These are phyloP conservation scores for Oligophagozyma castellii DNA, from an alignment of 1,139 yeast genomes.

Conservation along the genomic window DNA sequence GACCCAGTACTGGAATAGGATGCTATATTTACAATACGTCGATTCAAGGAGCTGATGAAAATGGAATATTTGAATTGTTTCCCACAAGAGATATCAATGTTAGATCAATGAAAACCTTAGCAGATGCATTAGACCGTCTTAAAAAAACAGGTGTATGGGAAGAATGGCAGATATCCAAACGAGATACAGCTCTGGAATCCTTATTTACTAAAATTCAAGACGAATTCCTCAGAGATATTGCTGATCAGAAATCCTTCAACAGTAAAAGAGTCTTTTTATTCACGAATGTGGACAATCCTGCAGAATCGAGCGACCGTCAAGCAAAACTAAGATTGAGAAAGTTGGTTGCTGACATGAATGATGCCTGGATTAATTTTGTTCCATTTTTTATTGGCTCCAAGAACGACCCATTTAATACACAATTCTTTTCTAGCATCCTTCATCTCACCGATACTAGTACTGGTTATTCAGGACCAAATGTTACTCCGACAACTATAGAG, in stretches of 20 bases:
- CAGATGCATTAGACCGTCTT: slow-evolving; percentile 27
- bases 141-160: slow-evolving; percentile 9
- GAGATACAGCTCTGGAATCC: slow-evolving; percentile 16
- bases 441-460: slow-evolving; percentile 12
- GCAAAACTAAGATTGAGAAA: slow-evolving; percentile 36
- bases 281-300: slow-evolving; percentile 47
- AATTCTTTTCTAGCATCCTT: slow-evolving; percentile 44
- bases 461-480: slow-evolving; percentile 22
- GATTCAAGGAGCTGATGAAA: slow-evolving; percentile 13
- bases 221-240: slow-evolving; percentile 24
- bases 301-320: slow-evolving; percentile 24
- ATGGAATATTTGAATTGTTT: slow-evolving; percentile 27
- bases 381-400: slow-evolving; percentile 48
- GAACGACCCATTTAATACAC: slow-evolving; percentile 33
- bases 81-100: slow-evolving; percentile 29
- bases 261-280: slow-evolving; percentile 37
- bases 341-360: slow-evolving; percentile 46
- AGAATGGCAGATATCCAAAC: slow-evolving; percentile 14
- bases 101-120: slow-evolving; percentile 28
- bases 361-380: slow-evolving; percentile 36
- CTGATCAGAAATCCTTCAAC: slow-evolving; percentile 26
- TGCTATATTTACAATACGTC: slow-evolving; percentile 44
- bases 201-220: slow-evolving; percentile 27
- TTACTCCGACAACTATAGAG: slow-evolving; percentile 32
- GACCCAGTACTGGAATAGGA: slow-evolving; percentile 55